Base-by-base conservation (phyloP, 2,329 filamentous ascomycete genomes). In the Lomentospora prolificans region DNA sequence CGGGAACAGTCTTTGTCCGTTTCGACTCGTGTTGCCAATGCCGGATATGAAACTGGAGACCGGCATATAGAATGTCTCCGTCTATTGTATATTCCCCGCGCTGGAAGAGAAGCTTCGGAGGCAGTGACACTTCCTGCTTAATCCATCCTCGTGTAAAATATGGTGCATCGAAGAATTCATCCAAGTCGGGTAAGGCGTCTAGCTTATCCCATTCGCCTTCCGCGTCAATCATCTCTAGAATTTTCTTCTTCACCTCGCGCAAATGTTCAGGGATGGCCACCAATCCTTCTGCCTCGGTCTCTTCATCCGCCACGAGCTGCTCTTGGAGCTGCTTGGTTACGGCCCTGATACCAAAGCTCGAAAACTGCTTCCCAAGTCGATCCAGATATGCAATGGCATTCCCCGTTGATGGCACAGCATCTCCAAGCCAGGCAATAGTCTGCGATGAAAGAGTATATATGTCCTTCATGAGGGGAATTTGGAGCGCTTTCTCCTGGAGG, bases 401-500 rank as follows among this genome's bases (percentile, higher is more conserved):
- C 6, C 24, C 41, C 41, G 19, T 46, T 12, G 41, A 46, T 3
- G 36, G n/a, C 17, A n/a, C n/a, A 5, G n/a, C 41, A 19, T 10
- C 10, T 9, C 66, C 67, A 2, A 69, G 60, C 63, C 67, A 69
- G 3, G 66, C 58, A n/a, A 69, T 51, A 1, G 63, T 58, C 39
- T 54, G 59, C 2, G 50, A 41, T 19, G 63, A 64, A 7, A 50
- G 55, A 0, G 61, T 60, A 57, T 66, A 69, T 12, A 66, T 68
- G 41, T 59, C 56, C 6, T 54, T 10, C 46, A 55, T 55, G 7
- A 58, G 24, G 27, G 39, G 36, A 17, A 39, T 44, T 12, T 55
- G 55, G 4, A 17, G 27, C 19, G 22, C 50, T 31, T 54, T 55
- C 36, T 57, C 51, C 9, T 53, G 36, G 25, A 28, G 14, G 4